Percentiles rank a stretch among this genome's conserved stretches.
These are phyloP conservation scores for Pseudogymnoascus sp. DNA, from an alignment of 2,329 filamentous ascomycete species.

Conservation along the genomic window DNA sequence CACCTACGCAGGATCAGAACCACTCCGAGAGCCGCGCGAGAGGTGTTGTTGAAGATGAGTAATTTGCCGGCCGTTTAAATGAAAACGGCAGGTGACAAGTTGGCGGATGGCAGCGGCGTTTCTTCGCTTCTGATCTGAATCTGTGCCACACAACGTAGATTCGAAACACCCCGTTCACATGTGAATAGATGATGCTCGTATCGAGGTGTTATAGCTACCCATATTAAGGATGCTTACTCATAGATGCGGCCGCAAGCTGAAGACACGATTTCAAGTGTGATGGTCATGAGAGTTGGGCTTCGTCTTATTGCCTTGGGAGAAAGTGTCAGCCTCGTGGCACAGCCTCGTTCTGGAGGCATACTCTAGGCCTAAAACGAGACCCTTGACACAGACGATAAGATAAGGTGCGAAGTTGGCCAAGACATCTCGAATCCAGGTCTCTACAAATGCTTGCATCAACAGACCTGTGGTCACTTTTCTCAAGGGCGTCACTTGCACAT, in stretches of 20 bases:
- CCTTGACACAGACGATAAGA: slow-evolving; percentile 1
- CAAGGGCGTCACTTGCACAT: background rate
- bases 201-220: background rate
- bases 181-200: background rate
- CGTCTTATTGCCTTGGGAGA: background rate
- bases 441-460: background rate
- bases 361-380: background rate
- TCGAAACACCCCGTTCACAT: background rate
- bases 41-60: slow-evolving; percentile 5
- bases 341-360: background rate
- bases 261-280: background rate
- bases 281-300: slow-evolving; percentile 1
- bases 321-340: background rate
- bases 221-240: background rate
- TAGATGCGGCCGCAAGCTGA: background rate
- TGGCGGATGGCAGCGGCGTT: background rate
- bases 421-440: background rate
- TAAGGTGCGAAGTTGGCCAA: background rate
- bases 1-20: background rate
- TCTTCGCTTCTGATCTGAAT: background rate
- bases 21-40: background rate
- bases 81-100: slow-evolving; percentile 4
- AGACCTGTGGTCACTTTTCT: background rate
- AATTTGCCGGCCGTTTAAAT: slow-evolving; percentile 1
- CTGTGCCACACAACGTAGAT: background rate